Base-by-base conservation (phyloP, 345 rosid species). In the Mercurialis annua region DNA sequence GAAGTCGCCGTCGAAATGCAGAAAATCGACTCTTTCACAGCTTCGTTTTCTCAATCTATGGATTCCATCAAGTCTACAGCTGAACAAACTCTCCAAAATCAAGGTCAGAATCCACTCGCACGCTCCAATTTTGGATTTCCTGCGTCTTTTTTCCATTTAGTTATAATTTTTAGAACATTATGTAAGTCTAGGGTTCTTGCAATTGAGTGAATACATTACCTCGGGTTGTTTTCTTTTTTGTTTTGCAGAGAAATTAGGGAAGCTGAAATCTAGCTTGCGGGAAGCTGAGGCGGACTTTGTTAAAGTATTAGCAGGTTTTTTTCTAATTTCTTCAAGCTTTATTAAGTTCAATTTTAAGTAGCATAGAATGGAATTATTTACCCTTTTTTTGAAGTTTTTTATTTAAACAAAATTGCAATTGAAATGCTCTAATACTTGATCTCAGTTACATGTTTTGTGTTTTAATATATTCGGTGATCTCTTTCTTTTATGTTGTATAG, bases 281-380 rank as follows among this genome's bases (percentile, higher is more conserved):
- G 92, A 86, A 68, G 93, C 88, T n/a, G 98, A 94, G 70, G 86
- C 78, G 70, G 89, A 85, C 33, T 82, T 87, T 56, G 99, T 91
- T 60, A 84, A 81, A 79, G 87, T 84, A 33, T 71, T 94, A 59
- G 82, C 90, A 80, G 96, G 98, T 89, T 63, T 63, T 29, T 30
- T 33, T 51, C 15, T 40, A 20, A 38, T n/a, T 38, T 26, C 29
- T 1, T 8, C 48, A 38, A 7, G 4, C 9, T 34, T 34, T 34
- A 3, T 34, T 34, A 34, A 34, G 9, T 3, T 3, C 4, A 40
- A 40, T 40, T 40, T 3, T 40, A 7, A 3, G 11, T 9, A 40
- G 1, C 44, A 8, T 2, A 40, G 44, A 9, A 2, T 40, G 4
- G 40, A 40, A 3, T 40, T 40, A 40, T 40, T 9, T 1, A 3